A percentile compares a stretch with the other conserved stretches of the same genome.
phyloP scores from a whole-genome alignment of 2,329 filamentous ascomycete species.

The Stemphylium vesicarium region DNA sequence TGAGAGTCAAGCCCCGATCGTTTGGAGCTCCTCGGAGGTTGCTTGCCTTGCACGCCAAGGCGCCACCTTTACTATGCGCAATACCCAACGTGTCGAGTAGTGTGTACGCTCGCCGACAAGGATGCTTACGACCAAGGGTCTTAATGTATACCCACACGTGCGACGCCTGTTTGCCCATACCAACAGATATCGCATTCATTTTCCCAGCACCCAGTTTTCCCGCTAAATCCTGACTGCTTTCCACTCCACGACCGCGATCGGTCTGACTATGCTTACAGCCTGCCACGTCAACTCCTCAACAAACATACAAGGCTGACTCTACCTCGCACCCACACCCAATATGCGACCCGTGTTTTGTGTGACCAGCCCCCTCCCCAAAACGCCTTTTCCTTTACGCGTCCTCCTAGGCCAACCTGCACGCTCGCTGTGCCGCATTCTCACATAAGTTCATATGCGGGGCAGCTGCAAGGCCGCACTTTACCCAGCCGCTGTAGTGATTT shows the following conservation, averaged over 20 bases:
- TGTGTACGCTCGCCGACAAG: background rate
- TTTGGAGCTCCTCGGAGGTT: no score
- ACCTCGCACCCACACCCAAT: background rate
- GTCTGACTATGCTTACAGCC: background rate
- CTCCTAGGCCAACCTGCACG: background rate
- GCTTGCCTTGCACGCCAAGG: no score
- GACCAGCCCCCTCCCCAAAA: background rate
- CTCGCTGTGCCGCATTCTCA: constrained; percentile 7
- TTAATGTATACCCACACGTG: background rate
- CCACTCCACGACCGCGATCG: background rate
- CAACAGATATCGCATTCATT: background rate
- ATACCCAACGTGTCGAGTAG: no score
- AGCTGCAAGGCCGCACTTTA: constrained; percentile 3
- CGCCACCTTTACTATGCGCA: no score
- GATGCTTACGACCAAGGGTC: background rate
- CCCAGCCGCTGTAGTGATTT: constrained; percentile 7
- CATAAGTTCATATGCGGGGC: constrained; percentile 2
- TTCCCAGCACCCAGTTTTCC: background rate
- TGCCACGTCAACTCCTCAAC: background rate
- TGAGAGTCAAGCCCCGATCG: no score
- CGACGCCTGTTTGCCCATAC: background rate
- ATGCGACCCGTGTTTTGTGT: background rate
- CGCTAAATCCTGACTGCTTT: background rate
- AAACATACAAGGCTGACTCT: constrained; percentile 1
- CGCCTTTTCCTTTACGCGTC: background rate